Percentiles rank a stretch among this genome's conserved stretches.
Conservation (phyloP, 2,329 filamentous ascomycete genomes). For the Penicillium sp. region DNA sequence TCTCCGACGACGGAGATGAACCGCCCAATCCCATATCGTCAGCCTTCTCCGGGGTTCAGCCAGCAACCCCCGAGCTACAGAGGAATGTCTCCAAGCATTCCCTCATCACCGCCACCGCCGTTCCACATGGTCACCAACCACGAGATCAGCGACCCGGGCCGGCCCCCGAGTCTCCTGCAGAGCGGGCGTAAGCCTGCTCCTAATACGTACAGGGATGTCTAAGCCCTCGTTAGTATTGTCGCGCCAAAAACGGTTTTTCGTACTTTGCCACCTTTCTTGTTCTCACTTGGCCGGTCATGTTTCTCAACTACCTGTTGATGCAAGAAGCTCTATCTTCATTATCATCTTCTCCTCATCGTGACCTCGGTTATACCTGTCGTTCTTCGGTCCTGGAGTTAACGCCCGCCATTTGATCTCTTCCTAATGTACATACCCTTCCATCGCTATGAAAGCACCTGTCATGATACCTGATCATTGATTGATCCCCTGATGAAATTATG, state of each 20-base stretch:
- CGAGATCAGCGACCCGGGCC: conserved; percentile 31
- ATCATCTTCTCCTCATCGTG: not conserved
- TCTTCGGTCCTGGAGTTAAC: not conserved
- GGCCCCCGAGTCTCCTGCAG: conserved; percentile 47
- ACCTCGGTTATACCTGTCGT: not conserved
- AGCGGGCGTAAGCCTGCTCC: conserved; percentile 43
- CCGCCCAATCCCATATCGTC: conserved; percentile 27
- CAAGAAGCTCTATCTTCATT: not conserved
- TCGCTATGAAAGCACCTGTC: not conserved
- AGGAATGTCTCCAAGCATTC: conserved; percentile 29
- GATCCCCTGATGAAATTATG: conserved; percentile 13
- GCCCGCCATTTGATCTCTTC: not conserved
- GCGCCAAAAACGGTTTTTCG: not conserved
- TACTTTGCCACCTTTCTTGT: not conserved
- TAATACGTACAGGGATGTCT: conserved; percentile 43
- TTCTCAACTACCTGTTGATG: not conserved
- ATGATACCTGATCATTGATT: conserved; percentile 5
- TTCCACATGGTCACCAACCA: conserved; percentile 28
- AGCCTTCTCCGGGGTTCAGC: conserved; percentile 26
- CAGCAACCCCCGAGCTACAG: conserved; percentile 19
- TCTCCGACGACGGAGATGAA: conserved; percentile 24
- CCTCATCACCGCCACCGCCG: conserved; percentile 38
- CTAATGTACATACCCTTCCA: conserved; percentile 11
- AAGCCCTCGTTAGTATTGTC: not conserved
- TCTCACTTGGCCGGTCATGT: not conserved